These are phyloP conservation scores for Diaporthe eres DNA, from an alignment of 2,329 filamentous ascomycete genomes.

Conservation along the genomic window DNA sequence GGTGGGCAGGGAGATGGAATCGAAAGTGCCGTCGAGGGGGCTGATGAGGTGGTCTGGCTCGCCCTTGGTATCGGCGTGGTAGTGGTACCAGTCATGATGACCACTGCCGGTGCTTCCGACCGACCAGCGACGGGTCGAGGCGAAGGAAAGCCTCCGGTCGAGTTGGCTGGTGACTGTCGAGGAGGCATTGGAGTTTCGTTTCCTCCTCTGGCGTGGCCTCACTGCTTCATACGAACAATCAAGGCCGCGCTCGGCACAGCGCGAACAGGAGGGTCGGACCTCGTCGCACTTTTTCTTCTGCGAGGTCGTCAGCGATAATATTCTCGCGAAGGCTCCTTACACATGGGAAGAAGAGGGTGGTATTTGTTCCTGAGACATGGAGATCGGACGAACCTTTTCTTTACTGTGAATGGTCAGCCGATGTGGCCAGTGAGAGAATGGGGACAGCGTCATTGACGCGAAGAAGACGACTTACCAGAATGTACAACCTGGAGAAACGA, in stretches of 20 bases:
- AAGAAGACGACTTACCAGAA: constrained; percentile 61
- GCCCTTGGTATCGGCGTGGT: constrained; percentile 18
- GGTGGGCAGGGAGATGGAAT: constrained; percentile 29
- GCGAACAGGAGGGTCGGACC: constrained; percentile 63
- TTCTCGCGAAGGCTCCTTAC: background rate
- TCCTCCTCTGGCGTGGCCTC: constrained; percentile 57
- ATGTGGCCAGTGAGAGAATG: constrained; percentile 38
- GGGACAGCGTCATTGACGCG: constrained; percentile 14
- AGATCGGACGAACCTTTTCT: constrained; percentile 62
- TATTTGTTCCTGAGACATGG: background rate
- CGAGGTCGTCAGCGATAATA: constrained; percentile 19
- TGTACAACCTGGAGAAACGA: constrained; percentile 59
- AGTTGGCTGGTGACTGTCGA: constrained; percentile 36
- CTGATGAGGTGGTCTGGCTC: constrained; percentile 39
- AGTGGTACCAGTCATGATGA: constrained; percentile 38
- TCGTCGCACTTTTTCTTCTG: constrained; percentile 74
- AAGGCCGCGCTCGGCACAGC: constrained; percentile 63
- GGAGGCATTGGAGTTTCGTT: constrained; percentile 51
- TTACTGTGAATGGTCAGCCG: constrained; percentile 57
- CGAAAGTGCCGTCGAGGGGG: constrained; percentile 40
- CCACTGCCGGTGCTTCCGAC: constrained; percentile 36
- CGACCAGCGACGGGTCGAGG: constrained; percentile 48
- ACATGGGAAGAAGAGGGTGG: background rate
- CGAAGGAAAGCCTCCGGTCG: constrained; percentile 43
- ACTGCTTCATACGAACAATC: constrained; percentile 66